Base-by-base conservation (phyloP, 805 yeast genomes). In the Yarrowia sp. region DNA sequence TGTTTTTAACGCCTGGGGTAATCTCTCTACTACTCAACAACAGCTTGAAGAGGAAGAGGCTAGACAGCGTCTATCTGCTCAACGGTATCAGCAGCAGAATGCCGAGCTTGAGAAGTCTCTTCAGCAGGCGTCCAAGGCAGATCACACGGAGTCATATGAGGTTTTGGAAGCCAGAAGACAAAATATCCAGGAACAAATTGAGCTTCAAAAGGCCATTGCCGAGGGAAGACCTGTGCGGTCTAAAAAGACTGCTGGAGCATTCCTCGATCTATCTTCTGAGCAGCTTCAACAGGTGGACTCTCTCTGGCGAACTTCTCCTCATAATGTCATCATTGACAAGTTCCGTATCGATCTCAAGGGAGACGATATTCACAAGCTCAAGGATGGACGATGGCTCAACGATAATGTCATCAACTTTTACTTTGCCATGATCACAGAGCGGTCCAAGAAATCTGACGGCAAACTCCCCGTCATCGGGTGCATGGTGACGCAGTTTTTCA, bases 341-440 rank as follows among this genome's bases (percentile, higher is more conserved):
- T 44, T 38, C 64, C 69, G 77, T 44, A 83, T 92, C 47, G 93
- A 89, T 58, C 82, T 92, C 2, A 76, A 77, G 4, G 82, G 83
- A 0, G 76, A 83, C 38, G 99, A 95, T 73, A 74, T 93, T 65
- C 79, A 81, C 50, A 91, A 97, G 0, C 78, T 95, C 38, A 76
- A 81, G 8, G 89, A 87, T 64, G 80, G 87, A 5, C 76, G 81
- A 43, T 95, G 99, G 99, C 80, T 95, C 35, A 95, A 95, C 73
- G 99, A 95, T 75, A 89, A 87, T 48, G 82, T 95, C 4, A 92
- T 95, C 66, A 98, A 95, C 72, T 87, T 86, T 70, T 93, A 88
- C 73, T 78, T 92, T 71, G 79, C 80, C 48, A 70, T 87, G 69
- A 76, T 87, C 7, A 78, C 84, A 2, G 80, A 80, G 4, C 72